Conservation (phyloP, 2,329 filamentous ascomycete species). For the Chaetoscypha palmicola region DNA sequence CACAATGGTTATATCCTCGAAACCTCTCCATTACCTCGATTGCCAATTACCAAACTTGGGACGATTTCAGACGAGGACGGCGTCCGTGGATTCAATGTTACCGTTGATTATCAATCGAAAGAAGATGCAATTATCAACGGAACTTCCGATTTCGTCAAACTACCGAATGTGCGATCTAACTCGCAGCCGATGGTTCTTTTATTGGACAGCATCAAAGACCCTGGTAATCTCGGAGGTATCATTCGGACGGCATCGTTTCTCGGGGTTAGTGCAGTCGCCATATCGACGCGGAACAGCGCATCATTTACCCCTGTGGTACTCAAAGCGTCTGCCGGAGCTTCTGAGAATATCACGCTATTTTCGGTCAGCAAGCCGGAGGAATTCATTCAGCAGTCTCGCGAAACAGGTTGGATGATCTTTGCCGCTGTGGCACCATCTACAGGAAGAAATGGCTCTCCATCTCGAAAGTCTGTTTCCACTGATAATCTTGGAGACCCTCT, state of each 20-base stretch:
- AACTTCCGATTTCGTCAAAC: constrained; percentile 42
- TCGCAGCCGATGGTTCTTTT: constrained; percentile 66
- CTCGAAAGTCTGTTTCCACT: constrained; percentile 35
- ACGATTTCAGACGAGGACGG: constrained; percentile 18
- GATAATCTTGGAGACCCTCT: constrained; percentile 50
- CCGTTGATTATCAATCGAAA: constrained; percentile 58
- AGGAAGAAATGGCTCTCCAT: constrained; percentile 29
- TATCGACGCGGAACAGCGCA: constrained; percentile 68
- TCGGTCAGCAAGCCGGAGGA: constrained; percentile 56
- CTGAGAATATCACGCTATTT: constrained; percentile 72
- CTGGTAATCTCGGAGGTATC: constrained; percentile 85
- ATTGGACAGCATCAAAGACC: constrained; percentile 72
- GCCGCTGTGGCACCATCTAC: constrained; percentile 57
- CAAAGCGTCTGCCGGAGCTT: constrained; percentile 83
- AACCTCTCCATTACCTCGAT: constrained; percentile 70
- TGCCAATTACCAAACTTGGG: constrained; percentile 54
- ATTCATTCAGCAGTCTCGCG: constrained; percentile 63
- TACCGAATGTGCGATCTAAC: constrained; percentile 27
- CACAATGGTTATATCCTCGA: constrained; percentile 91
- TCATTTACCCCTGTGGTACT: constrained; percentile 69
- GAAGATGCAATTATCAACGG: constrained; percentile 75
- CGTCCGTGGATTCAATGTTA: constrained; percentile 49
- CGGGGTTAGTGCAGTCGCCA: constrained; percentile 76
- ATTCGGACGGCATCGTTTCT: constrained; percentile 84
- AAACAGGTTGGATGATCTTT: constrained; percentile 75